These are phyloP conservation scores for Coniferiporia weirii DNA, from an alignment of 1,284 basidiomycete genomes.

Conservation along the genomic window DNA sequence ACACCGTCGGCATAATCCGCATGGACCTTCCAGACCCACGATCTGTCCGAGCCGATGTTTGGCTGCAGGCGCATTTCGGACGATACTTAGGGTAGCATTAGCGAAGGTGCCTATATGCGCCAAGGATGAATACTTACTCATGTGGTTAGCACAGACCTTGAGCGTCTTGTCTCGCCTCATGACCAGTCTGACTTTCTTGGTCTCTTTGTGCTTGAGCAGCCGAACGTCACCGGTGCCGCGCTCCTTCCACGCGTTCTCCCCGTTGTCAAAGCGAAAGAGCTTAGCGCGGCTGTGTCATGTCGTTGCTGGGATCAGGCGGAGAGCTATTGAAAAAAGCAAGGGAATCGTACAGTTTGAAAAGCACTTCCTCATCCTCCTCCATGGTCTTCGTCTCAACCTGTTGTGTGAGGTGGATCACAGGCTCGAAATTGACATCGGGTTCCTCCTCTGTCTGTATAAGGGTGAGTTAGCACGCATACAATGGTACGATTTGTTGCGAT, in stretches of 20 bases:
- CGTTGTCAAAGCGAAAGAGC: conserved; percentile 91
- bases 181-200: conserved; percentile 91
- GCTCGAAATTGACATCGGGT: conserved; percentile 90
- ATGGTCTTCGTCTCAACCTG: conserved; percentile 92
- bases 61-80: conserved; percentile 93
- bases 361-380: conserved; percentile 91
- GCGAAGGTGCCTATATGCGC: conserved; percentile 5
- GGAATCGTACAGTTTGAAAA: conserved; percentile 91
- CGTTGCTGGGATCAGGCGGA: conserved; percentile 5
- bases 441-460: conserved; percentile 64
- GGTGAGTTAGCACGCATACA: conserved; percentile 1
- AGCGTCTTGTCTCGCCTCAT: conserved; percentile 99
- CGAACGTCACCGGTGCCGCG: conserved; percentile 90
- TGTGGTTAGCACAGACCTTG: conserved; percentile 99
- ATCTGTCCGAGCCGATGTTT: conserved; percentile 98
- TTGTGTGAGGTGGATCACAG: conserved; percentile 95
- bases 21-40: conserved; percentile 98
- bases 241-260: conserved; percentile 93
- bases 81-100: conserved; percentile 52
- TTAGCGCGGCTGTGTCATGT: conserved; percentile 79
- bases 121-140: conserved; percentile 56
- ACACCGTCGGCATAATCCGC: conserved; percentile 93
- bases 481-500: conserved; percentile 12
- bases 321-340: conserved; percentile 22
- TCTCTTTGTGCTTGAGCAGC: conserved; percentile 83